Percentiles rank a stretch among this genome's conserved stretches.
Evolutionary conservation across 2,329 filamentous ascomycete genomes (phyloP).

Genomic region (Stachybotrys echinatus): DNA sequence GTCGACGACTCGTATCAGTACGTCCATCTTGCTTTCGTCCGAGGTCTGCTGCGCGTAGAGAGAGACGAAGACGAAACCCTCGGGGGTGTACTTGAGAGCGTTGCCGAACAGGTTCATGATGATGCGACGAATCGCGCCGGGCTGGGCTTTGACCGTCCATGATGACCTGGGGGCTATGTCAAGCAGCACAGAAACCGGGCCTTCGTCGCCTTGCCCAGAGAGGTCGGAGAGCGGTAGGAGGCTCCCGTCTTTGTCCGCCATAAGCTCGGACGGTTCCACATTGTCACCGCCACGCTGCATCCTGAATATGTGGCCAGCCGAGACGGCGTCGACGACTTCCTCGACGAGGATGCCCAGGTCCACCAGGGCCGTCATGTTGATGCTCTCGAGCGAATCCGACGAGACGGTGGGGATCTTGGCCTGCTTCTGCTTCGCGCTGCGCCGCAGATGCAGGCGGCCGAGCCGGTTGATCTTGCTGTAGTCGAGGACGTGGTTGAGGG

Average conservation of each 20-base stretch:
- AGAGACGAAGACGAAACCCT: conserved; percentile 42
- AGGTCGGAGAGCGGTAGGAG: conserved; percentile 22
- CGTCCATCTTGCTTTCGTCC: conserved; percentile 9
- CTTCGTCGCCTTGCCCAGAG: neutral
- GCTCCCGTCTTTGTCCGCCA: conserved; percentile 35
- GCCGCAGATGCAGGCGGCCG: conserved; percentile 17
- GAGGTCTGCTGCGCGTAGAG: conserved; percentile 17
- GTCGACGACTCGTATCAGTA: conserved; percentile 49
- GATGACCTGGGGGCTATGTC: conserved; percentile 38
- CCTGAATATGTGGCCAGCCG: conserved; percentile 31
- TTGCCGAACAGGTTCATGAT: conserved; percentile 61
- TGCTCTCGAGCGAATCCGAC: conserved; percentile 22
- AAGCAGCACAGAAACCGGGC: conserved; percentile 40
- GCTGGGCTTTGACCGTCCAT: conserved; percentile 50
- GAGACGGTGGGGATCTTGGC: conserved; percentile 13
- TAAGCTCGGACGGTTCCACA: conserved; percentile 24
- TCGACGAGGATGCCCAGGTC: conserved; percentile 27
- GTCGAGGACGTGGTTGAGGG: conserved; percentile 42
- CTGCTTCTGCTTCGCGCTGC: conserved; percentile 9
- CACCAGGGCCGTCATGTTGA: conserved; percentile 23
- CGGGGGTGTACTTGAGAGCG: conserved; percentile 55
- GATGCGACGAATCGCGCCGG: conserved; percentile 45
- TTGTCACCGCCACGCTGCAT: conserved; percentile 4
- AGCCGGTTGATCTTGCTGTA: conserved; percentile 34
- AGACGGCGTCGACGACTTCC: conserved; percentile 33